Percentiles rank a stretch among this genome's conserved stretches.
phyloP scores from a whole-genome alignment of 306 rosid genomes.

The Ziziphus jujuba region DNA sequence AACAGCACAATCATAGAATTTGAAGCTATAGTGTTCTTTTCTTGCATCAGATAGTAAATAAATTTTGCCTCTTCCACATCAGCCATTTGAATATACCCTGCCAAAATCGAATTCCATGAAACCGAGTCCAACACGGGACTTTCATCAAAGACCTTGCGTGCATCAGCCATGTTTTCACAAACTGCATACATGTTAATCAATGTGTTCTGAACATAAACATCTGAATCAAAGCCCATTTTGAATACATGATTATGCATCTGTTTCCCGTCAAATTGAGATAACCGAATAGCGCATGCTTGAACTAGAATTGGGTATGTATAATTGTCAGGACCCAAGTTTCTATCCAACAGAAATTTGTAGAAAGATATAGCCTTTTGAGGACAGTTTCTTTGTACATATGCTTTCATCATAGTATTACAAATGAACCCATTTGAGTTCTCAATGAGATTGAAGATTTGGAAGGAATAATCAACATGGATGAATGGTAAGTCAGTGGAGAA shows the following conservation, averaged over 20 bases:
- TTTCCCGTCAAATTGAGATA: slow-evolving; percentile 50
- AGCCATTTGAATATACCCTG: slow-evolving; percentile 60
- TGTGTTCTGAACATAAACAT: slow-evolving; percentile 68
- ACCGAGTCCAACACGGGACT: slow-evolving; percentile 62
- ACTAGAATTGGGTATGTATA: slow-evolving; percentile 68
- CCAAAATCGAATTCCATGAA: slow-evolving; percentile 78
- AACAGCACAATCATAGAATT: slow-evolving; percentile 70
- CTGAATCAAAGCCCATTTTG: slow-evolving; percentile 53
- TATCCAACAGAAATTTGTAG: slow-evolving; percentile 38
- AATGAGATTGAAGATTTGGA: slow-evolving; percentile 47
- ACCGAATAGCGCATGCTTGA: slow-evolving; percentile 56
- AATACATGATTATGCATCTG: slow-evolving; percentile 57
- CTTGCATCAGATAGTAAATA: slow-evolving; percentile 52
- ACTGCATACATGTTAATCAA: slow-evolving; percentile 62
- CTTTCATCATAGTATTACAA: slow-evolving; percentile 79
- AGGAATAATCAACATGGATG: slow-evolving; percentile 41
- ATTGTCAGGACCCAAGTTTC: slow-evolving; percentile 36
- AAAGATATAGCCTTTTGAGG: slow-evolving; percentile 41
- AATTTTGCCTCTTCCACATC: slow-evolving; percentile 43
- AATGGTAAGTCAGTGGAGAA: slow-evolving; percentile 42
- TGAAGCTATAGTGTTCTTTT: slow-evolving; percentile 56
- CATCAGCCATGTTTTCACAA: slow-evolving; percentile 54
- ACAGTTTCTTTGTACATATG: slow-evolving; percentile 45
- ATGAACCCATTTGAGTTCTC: slow-evolving; percentile 61
- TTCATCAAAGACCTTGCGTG: slow-evolving; percentile 65